A percentile compares a stretch with the other conserved stretches of the same genome.
Evolutionary conservation across 306 rosid species (phyloP).

Genomic region (Bauhinia variegata): DNA sequence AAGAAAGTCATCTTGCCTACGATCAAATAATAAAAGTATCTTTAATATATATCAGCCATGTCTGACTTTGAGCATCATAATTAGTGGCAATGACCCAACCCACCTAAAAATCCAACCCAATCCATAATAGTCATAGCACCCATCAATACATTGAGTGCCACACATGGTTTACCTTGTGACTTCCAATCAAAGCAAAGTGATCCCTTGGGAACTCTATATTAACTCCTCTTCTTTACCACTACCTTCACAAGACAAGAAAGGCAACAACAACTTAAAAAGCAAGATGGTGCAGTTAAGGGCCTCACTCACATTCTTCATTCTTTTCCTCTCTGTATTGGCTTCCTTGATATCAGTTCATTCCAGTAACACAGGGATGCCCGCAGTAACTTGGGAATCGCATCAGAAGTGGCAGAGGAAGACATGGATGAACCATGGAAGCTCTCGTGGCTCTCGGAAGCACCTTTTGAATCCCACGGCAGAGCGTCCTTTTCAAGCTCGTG

Average conservation of each 20-base stretch:
- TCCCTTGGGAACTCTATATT: constrained; percentile 38
- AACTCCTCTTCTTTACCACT: no score
- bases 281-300: constrained; percentile 45
- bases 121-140: constrained; percentile 29
- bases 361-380: constrained; percentile 5
- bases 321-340: constrained; percentile 45
- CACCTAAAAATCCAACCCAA: constrained; percentile 42
- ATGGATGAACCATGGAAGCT: constrained; percentile 79
- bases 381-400: constrained; percentile 18
- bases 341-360: constrained; percentile 43
- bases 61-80: constrained; percentile 40
- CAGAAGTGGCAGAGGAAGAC: constrained; percentile 49
- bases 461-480: constrained; percentile 57
- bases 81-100: constrained; percentile 41
- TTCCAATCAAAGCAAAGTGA: constrained; percentile 69
- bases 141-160: constrained; percentile 41
- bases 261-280: constrained; percentile 32
- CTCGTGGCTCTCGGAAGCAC: constrained; percentile 60
- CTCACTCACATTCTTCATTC: constrained; percentile 47
- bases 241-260: constrained; percentile 38
- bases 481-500: constrained; percentile 50
- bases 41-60: constrained; percentile 28
- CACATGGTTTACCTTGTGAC: constrained; percentile 55
- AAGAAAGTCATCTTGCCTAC: constrained; percentile 29
- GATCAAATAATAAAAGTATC: constrained; percentile 28